Conservation (phyloP, 2,329 filamentous ascomycete species). For the Trichophyton mentagrophytes region DNA sequence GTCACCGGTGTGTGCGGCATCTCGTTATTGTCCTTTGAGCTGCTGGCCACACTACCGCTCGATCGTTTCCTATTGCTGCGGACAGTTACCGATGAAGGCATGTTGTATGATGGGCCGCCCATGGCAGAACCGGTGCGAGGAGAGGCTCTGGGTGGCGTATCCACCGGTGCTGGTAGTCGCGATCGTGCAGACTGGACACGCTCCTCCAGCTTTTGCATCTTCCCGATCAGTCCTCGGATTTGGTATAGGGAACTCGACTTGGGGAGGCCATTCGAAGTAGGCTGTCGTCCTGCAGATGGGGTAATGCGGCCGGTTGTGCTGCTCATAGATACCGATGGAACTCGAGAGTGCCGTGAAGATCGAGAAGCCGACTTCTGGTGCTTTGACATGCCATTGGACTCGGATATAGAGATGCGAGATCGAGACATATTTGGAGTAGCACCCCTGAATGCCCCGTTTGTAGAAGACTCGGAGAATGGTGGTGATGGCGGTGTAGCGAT, state of each 20-base stretch:
- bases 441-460: constrained; percentile 44
- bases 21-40: constrained; percentile 23
- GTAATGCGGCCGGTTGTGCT: constrained; percentile 30
- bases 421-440: constrained; percentile 38
- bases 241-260: constrained; percentile 64
- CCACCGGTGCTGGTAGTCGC: constrained; percentile 70
- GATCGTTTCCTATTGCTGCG: constrained; percentile 33
- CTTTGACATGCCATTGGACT: constrained; percentile 42
- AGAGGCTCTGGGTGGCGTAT: constrained; percentile 68
- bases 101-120: constrained; percentile 29
- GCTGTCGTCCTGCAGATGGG: constrained; percentile 31
- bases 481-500: constrained; percentile 81
- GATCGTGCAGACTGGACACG: constrained; percentile 84
- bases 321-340: constrained; percentile 47
- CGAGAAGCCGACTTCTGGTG: constrained; percentile 33
- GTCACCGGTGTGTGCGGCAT: constrained; percentile 12
- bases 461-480: constrained; percentile 76
- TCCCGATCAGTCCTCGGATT: constrained; percentile 83
- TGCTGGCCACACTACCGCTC: constrained; percentile 32
- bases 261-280: constrained; percentile 13
- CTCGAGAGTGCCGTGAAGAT: constrained; percentile 40
- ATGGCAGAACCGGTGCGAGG: constrained; percentile 48
- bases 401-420: constrained; percentile 34
- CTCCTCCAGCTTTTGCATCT: constrained; percentile 94
- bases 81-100: constrained; percentile 46